Evolutionary conservation across 371 early-diverging fungal genomes (phyloP).

Genomic region (Mortierella sp.): DNA sequence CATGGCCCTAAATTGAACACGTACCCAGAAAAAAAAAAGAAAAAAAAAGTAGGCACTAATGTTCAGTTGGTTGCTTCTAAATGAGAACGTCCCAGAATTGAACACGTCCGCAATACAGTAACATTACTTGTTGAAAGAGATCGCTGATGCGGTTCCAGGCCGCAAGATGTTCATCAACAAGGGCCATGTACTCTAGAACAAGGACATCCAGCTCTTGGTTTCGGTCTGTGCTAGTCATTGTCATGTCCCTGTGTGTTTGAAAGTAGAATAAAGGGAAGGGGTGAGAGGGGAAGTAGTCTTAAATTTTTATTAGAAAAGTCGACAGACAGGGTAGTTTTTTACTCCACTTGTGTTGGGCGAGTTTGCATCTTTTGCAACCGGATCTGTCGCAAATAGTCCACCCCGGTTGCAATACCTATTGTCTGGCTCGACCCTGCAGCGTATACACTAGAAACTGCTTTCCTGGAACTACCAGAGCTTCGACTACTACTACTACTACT

Average conservation of each 20-base stretch:
- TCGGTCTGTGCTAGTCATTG: too few species aligned
- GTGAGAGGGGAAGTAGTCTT: too few species aligned
- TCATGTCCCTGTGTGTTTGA: too few species aligned
- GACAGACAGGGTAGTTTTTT: background rate
- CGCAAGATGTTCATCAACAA: conserved; percentile 36
- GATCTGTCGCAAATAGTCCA: conserved; percentile 31
- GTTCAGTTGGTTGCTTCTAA: background rate
- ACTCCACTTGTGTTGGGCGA: background rate
- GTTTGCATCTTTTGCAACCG: background rate
- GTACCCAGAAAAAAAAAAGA: background rate
- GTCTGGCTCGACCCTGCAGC: conserved; percentile 42
- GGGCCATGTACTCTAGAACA: conserved; percentile 34
- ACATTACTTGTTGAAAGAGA: conserved; percentile 39
- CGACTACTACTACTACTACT: background rate
- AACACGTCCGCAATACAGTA: background rate
- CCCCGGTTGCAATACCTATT: conserved; percentile 21
- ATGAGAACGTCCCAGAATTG: background rate
- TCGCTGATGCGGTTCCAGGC: conserved; percentile 29
- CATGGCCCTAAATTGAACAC: conserved; percentile 25
- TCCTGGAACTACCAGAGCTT: conserved; percentile 15
- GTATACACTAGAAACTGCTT: conserved; percentile 40
- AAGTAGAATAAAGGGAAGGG: too few species aligned
- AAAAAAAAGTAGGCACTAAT: background rate
- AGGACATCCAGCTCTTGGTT: conserved; percentile 26
- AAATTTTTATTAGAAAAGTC: too few species aligned